Evolutionary conservation across 2,329 filamentous ascomycete species (phyloP).

Genomic region (Fusarium metavorans): DNA sequence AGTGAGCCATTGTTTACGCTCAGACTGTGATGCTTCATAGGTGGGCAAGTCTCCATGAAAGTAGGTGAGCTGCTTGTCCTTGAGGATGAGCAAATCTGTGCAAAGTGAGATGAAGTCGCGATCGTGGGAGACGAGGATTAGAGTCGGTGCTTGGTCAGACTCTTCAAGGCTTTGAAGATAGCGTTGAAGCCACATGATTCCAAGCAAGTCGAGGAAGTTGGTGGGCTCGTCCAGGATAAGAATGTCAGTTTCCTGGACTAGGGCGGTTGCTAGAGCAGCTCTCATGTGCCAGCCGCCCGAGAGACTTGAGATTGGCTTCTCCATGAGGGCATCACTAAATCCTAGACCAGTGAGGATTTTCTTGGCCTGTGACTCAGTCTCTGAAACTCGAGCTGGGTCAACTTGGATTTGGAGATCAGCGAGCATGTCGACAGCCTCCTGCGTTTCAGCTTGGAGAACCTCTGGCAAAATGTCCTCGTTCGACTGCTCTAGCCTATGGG

Average conservation of each 20-base stretch:
- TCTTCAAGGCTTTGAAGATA: slow-evolving; percentile 72
- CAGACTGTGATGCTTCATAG: slow-evolving; percentile 77
- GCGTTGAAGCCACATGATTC: slow-evolving; percentile 86
- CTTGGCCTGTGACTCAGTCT: slow-evolving; percentile 75
- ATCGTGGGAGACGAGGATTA: slow-evolving; percentile 87
- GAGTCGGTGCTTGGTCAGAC: slow-evolving; percentile 67
- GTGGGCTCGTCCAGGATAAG: slow-evolving; percentile 89
- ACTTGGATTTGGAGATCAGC: slow-evolving; percentile 75
- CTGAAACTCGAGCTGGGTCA: slow-evolving; percentile 72
- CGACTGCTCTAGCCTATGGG: slow-evolving; percentile 60
- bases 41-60: slow-evolving; percentile 81
- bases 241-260: slow-evolving; percentile 81
- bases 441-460: slow-evolving; percentile 72
- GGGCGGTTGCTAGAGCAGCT: slow-evolving; percentile 71
- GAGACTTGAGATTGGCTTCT: slow-evolving; percentile 71
- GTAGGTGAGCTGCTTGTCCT: slow-evolving; percentile 76
- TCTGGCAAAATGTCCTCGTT: slow-evolving; percentile 68
- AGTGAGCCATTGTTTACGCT: slow-evolving; percentile 74
- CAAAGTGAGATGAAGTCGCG: slow-evolving; percentile 82
- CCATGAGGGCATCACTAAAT: slow-evolving; percentile 73
- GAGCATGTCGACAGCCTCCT: slow-evolving; percentile 77
- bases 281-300: slow-evolving; percentile 86
- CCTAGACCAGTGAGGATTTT: slow-evolving; percentile 77
- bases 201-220: slow-evolving; percentile 85
- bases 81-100: slow-evolving; percentile 81